phyloP scores from a whole-genome alignment of 495 filamentous ascomycete genomes.

The Oleoguttula mirabilis region DNA sequence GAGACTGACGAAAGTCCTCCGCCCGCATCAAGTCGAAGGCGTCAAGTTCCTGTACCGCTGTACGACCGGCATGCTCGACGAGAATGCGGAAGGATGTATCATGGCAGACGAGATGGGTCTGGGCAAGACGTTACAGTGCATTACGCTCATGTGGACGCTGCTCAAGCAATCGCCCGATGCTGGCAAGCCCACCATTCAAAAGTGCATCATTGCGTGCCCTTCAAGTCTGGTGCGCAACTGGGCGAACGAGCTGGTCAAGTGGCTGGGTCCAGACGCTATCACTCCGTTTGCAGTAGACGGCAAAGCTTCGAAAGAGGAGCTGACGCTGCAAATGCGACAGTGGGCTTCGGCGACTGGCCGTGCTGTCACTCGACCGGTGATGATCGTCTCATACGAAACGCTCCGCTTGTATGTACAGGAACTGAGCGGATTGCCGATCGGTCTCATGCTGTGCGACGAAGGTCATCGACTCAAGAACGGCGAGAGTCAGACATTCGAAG shows the following conservation, averaged over 20 bases:
- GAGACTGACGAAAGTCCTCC: conserved; percentile 73
- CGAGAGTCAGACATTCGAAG: conserved; percentile 86
- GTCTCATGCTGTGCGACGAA: conserved; percentile 93
- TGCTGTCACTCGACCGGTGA: conserved; percentile 82
- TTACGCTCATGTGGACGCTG: conserved; percentile 84
- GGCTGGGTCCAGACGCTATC: conserved; percentile 84
- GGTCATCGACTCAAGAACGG: conserved; percentile 98
- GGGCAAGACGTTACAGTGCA: conserved; percentile 85
- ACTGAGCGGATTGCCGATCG: conserved; percentile 74
- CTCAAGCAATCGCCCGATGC: conserved; percentile 91
- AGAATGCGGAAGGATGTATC: conserved; percentile 91
- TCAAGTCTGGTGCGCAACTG: conserved; percentile 95
- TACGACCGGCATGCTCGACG: conserved; percentile 86
- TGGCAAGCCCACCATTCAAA: conserved; percentile 86
- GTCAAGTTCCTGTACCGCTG: conserved; percentile 96
- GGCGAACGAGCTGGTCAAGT: conserved; percentile 92
- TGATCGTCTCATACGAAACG: conserved; percentile 99
- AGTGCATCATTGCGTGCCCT: conserved; percentile 97
- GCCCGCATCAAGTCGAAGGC: conserved; percentile 95
- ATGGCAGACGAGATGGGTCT: conserved; percentile 99
- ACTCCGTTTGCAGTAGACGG: conserved; percentile 94
- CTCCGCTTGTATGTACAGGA: conserved; percentile 83
- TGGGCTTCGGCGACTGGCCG: conserved; percentile 87
- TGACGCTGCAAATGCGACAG: conserved; percentile 79
- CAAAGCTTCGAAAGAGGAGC: conserved; percentile 87